phyloP scores from a whole-genome alignment of 1,284 basidiomycete genomes.

The Irpex rosettiformis region DNA sequence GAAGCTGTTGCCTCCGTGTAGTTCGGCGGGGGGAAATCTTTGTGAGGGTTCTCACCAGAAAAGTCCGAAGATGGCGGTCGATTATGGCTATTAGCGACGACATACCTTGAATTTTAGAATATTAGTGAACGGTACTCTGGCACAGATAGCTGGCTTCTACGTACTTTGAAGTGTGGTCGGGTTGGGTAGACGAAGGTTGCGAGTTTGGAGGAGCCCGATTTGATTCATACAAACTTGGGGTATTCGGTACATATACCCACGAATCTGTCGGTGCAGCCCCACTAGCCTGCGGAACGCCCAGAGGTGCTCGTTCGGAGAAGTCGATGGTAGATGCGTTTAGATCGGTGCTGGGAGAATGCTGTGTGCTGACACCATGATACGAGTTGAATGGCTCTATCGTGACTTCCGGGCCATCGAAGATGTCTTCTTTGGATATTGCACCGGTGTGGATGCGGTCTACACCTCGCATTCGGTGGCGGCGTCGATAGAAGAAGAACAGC shows the following conservation, averaged over 20 bases:
- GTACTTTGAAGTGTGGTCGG: neutral
- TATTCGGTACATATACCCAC: neutral
- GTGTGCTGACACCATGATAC: neutral
- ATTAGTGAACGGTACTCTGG: neutral
- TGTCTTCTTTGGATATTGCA: neutral
- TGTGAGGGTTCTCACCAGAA: neutral
- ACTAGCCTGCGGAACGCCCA: neutral
- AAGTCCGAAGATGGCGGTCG: neutral
- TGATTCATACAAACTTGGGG: neutral
- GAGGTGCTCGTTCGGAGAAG: neutral
- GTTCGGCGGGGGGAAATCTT: neutral
- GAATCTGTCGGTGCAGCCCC: neutral
- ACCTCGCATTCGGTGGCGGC: neutral
- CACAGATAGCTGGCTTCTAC: neutral
- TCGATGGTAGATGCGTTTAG: neutral
- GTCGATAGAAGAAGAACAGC: conserved; percentile 3
- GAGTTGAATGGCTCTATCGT: neutral
- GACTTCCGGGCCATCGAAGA: neutral
- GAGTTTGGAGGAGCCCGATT: neutral
- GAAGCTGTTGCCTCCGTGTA: neutral
- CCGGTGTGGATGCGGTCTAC: neutral
- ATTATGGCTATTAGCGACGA: neutral
- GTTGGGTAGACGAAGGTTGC: too few species aligned
- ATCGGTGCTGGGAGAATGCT: neutral
- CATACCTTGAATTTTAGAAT: neutral